Base-by-base conservation (phyloP, 331 rosid genomes). In the Acacia concinna region DNA sequence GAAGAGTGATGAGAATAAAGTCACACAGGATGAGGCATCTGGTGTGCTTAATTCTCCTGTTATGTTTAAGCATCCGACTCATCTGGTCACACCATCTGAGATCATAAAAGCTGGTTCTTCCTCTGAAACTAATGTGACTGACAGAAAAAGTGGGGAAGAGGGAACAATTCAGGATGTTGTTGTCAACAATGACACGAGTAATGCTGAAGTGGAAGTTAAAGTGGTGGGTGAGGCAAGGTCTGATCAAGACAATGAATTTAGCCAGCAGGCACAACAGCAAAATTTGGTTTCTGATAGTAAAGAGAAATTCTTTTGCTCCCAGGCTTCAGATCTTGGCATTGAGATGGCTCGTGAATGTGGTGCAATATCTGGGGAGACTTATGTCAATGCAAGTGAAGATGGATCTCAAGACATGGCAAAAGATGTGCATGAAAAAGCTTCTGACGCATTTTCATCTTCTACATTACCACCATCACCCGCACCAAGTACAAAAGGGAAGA, bases 301-400 rank as follows among this genome's bases (percentile, higher is more conserved):
- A 77, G 98, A 91, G 75, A 93, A 89, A 78, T 80, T 70, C 65
- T 96, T 93, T 83, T 91, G 94, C 88, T 93, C 99, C 31, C 99
- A 96, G 82, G 97, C 97, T 11, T 93, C 99, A 17, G 98, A 93
- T 91, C 98, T 96, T 81, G 98, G 99, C 74, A 88, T 91, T 79
- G 97, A 90, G 82, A 88, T 96, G 97, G 92, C 91, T 71, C 91
- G 97, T 79, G 97, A 93, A 60, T 89, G 94, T 81, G 64, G 85
- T 85, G 92, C 87, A 13, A 84, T 87, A 81, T 84, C 98, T 69
- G 71, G 91, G 63, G 97, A 90, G 78, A 81, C 87, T 46, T 89
- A 85, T 73, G 56, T 74, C 46, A 91, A 74, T 77, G 78, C 84
- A 6, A 81, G 91, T 13, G 92, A 88, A 73, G 97, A 88, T 79